These are phyloP conservation scores for Metarhizium guizhouense DNA, from an alignment of 2,329 filamentous ascomycete species.

Conservation along the genomic window DNA sequence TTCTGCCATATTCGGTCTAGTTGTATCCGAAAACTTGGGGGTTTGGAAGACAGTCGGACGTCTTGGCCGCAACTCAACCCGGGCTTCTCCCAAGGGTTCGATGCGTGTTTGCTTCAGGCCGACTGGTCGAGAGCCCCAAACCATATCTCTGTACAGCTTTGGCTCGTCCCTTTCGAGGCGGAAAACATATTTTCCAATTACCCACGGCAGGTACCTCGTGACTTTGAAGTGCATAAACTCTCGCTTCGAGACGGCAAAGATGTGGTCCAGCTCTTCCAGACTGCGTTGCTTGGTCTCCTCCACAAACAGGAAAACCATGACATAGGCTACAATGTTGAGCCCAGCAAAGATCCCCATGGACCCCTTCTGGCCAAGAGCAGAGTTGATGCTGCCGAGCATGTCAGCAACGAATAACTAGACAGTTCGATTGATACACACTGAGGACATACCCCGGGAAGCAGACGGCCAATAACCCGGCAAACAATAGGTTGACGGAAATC, in stretches of 20 bases:
- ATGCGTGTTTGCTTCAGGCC: background rate
- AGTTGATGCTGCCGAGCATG: constrained; percentile 11
- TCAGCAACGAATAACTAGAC: background rate
- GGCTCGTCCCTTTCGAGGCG: constrained; percentile 14
- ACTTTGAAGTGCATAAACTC: constrained; percentile 29
- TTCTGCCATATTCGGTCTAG: background rate
- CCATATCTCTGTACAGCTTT: constrained; percentile 23
- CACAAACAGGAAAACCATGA: constrained; percentile 34
- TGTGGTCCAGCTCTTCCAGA: constrained; percentile 30
- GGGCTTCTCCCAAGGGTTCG: background rate
- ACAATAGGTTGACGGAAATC: constrained; percentile 37
- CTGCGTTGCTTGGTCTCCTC: constrained; percentile 32
- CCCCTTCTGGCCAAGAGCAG: constrained; percentile 19
- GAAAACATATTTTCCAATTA: constrained; percentile 18
- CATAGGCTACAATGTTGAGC: constrained; percentile 36
- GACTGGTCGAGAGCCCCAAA: constrained; percentile 16
- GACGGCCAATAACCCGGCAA: constrained; percentile 36
- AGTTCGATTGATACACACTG: background rate
- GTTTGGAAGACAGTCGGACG: background rate
- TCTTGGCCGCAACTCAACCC: background rate
- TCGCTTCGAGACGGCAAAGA: constrained; percentile 29
- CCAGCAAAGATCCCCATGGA: constrained; percentile 36
- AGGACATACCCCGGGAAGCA: constrained; percentile 24
- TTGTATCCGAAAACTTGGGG: background rate
- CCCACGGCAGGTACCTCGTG: constrained; percentile 25